Conservation (phyloP, 148 eudicot genomes). For the Arctostaphylos glauca region DNA sequence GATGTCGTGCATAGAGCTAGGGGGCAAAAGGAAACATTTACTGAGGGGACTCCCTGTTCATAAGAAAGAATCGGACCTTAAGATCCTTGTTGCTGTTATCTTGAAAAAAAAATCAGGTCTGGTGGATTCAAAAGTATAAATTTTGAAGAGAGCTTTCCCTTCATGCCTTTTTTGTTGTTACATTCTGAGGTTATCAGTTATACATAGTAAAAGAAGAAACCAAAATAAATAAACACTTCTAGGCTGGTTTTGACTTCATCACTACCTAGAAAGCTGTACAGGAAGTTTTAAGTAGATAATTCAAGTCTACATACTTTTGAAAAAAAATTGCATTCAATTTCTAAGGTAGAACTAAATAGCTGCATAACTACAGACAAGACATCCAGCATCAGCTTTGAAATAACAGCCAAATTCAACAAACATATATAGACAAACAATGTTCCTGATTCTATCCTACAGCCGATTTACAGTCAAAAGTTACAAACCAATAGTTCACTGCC, state of each 20-base stretch:
- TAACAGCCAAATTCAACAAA: background rate
- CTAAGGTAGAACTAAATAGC: background rate
- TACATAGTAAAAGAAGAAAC: background rate
- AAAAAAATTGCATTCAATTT: background rate
- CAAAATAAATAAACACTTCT: background rate
- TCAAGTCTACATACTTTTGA: background rate
- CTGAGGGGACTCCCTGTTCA: background rate
- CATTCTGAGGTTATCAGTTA: background rate
- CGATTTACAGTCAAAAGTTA: background rate
- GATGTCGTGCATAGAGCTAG: background rate
- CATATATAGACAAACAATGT: background rate
- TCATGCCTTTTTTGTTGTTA: background rate
- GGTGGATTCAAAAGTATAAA: background rate
- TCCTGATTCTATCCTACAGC: background rate
- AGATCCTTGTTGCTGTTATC: background rate
- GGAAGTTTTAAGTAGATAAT: background rate
- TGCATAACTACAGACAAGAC: background rate
- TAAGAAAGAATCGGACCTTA: background rate
- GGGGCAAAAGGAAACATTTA: background rate
- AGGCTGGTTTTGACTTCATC: background rate
- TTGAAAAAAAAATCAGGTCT: background rate
- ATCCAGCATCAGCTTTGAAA: background rate
- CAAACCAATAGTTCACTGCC: background rate
- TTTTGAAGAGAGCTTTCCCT: background rate
- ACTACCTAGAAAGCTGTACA: background rate